Base-by-base conservation (phyloP, 2,329 filamentous ascomycete species). In the Aspergillus fumigatiaffinis region DNA sequence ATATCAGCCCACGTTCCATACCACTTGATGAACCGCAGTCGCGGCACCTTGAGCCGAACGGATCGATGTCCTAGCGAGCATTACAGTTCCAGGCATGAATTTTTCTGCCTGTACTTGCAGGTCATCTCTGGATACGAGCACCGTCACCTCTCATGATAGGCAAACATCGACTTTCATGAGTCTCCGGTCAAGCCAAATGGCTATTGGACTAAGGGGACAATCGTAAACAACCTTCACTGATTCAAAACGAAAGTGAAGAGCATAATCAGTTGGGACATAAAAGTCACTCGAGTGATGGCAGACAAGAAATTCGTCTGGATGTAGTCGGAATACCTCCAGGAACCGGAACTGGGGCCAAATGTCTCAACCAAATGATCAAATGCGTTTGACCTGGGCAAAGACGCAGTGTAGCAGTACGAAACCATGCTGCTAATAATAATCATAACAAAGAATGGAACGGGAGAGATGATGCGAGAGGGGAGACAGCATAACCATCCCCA, bases 21-120 rank as follows among this genome's bases (percentile, higher is more conserved):
- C 6, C 14, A 17, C 14, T 17, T 38, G 32, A 38, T 38, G 32
- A 35, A 17, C 32, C 20, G n/a, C n/a, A 4, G n/a, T 23, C 41
- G 10, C 21, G 8, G 41, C 41, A 44, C 21, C n/a, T 20, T 44
- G 14, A 20, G n/a, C n/a, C 6, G n/a, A 44, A 44, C n/a, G 20
- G 41, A 21, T 44, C n/a, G 21, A 10, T 21, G 10, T 21, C n/a
- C 8, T 10, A 20, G 20, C n/a, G 4, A 44, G 41, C 20, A 14
- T 35, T 35, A 17, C 12, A 44, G 41, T n/a, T 4, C 9, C 41
- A 60, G 58, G 58, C 52, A 60, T 32, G 50, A 60, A 60, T 49
- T 23, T 53, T 60, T 60, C 58, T 57, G 55, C 58, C 55, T 57
- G n/a, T 50, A 32, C 28, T 25, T 10, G 25, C 26, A 38, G 32